These are phyloP conservation scores for Petunia hybrid DNA, from an alignment of 305 asterid genomes.

Conservation along the genomic window DNA sequence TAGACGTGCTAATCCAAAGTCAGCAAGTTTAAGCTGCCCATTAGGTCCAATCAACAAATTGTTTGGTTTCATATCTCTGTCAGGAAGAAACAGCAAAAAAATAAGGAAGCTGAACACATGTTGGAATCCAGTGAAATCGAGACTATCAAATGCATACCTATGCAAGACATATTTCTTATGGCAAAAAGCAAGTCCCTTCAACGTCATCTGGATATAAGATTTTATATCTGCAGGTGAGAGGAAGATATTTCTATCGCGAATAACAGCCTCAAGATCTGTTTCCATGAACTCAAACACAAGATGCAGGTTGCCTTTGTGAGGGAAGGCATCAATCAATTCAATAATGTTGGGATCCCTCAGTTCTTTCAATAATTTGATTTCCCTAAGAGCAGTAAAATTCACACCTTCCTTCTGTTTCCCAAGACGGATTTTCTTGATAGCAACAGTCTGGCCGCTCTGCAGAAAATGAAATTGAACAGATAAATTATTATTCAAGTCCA, in stretches of 20 bases:
- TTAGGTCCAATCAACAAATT: conserved; percentile 89
- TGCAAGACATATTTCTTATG: conserved; percentile 97
- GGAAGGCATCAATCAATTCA: conserved; percentile 89
- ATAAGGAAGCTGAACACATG: conserved; percentile 34
- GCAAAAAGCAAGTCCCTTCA: conserved; percentile 91
- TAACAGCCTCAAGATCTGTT: conserved; percentile 97
- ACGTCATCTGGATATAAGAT: conserved; percentile 94
- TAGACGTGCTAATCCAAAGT: conserved; percentile 96
- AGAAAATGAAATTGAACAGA: conserved; percentile 33
- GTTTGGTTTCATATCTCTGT: conserved; percentile 99
- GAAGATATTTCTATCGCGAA: conserved; percentile 88
- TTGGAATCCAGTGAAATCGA: conserved; percentile 32
- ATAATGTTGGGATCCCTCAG: conserved; percentile 85
- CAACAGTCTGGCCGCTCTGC: conserved; percentile 92
- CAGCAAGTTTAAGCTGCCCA: conserved; percentile 97
- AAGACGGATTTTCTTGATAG: conserved; percentile 93
- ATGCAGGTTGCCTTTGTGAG: conserved; percentile 94
- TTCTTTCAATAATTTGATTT: conserved; percentile 94
- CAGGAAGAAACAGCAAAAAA: conserved; percentile 30
- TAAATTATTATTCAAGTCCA: neutral
- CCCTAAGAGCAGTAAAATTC: conserved; percentile 94
- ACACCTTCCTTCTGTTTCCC: conserved; percentile 99
- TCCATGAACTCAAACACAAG: conserved; percentile 99
- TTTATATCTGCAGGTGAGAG: conserved; percentile 96
- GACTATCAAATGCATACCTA: conserved; percentile 58